Evolutionary conservation across 2,329 filamentous ascomycete genomes (phyloP), one percentile per base, ranked within the genome.

Genomic region (Remersonia thermophila): DNA sequence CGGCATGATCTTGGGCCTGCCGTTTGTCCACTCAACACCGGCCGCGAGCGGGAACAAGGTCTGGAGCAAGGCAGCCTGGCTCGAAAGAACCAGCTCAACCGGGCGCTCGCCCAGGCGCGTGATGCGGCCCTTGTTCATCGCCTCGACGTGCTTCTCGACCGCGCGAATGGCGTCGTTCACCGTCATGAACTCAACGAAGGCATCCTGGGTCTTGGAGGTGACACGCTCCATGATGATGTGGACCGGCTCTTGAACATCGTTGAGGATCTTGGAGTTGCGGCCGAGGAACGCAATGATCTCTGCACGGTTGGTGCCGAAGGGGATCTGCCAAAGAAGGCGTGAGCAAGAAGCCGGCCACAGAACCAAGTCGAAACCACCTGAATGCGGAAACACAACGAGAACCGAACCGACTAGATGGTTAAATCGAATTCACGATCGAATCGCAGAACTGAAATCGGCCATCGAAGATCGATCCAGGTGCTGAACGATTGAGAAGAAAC

Each of bases 181-280:
- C 17, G 55, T 65, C 15, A 62, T 49, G 39, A 77, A 75, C 53
- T 77, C 73, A 29, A 75, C 65, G 41, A 68, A 78, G 3, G 66
- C 69, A 41, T 77, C 73, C 53, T 73, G 66, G 0, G 73, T 77
- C 62, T 77, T 77, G 49, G 66, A 67, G 3, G 70, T 71, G 15
- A 67, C 61, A n/a, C 71, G 65, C 37, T 77, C 73, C 72, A 77
- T 77, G 46, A 77, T 72, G 44, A 77, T 75, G 40, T 77, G 73
- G 7, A 78, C 60, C 1, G 70, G 66, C 47, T 75, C 72, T 5
- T 70, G 60, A 2, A 49, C 51, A 40, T 76, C 71, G 20, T 63
- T 67, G 32, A 74, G 52, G 25, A 77, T 63, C 38, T 63, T 66
- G 15, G 69, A 65, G 46, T 70, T 74, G 33, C 69, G 66, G 3